Evolutionary conservation across 2,329 filamentous ascomycete species (phyloP).

Genomic region (Trichocomaceae sp.): DNA sequence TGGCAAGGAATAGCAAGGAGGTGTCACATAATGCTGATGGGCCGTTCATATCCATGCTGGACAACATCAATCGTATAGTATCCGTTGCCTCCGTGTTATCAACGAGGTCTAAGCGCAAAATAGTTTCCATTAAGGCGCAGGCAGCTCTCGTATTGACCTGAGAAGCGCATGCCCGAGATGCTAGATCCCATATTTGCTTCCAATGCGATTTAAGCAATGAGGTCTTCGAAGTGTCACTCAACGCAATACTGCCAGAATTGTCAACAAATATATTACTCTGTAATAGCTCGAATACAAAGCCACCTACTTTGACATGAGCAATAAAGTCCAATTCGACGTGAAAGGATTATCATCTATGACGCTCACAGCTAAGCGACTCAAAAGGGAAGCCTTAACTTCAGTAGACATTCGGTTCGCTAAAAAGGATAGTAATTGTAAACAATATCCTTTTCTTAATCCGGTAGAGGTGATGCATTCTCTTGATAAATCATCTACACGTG

Average conservation of each 20-base stretch:
- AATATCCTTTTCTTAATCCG: slow-evolving; percentile 39
- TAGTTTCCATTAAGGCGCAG: slow-evolving; percentile 62
- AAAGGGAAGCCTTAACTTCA: slow-evolving; percentile 49
- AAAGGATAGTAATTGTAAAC: slow-evolving; percentile 52
- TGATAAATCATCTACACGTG: slow-evolving; percentile 31
- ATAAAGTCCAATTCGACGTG: slow-evolving; percentile 72
- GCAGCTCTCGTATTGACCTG: slow-evolving; percentile 68
- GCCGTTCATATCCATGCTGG: slow-evolving; percentile 72
- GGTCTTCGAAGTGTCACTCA: slow-evolving; percentile 30
- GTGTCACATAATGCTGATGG: slow-evolving; percentile 74
- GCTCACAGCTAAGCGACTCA: slow-evolving; percentile 53
- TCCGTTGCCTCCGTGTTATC: slow-evolving; percentile 61
- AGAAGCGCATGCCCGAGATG: slow-evolving; percentile 63
- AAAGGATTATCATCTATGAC: slow-evolving; percentile 63
- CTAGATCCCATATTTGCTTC: slow-evolving; percentile 69
- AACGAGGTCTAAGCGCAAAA: slow-evolving; percentile 62
- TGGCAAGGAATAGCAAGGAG: slow-evolving; percentile 64
- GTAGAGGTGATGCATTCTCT: slow-evolving; percentile 31
- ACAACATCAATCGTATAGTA: slow-evolving; percentile 64
- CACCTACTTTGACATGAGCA: slow-evolving; percentile 70
- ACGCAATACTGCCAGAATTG: slow-evolving; percentile 26
- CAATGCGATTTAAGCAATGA: slow-evolving; percentile 49
- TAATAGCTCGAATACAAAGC: not conserved
- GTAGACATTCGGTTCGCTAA: slow-evolving; percentile 41
- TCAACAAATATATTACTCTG: not conserved